Percentiles rank a stretch among this genome's conserved stretches.
These are phyloP conservation scores for Euptelea pleiosperma DNA, from an alignment of 164 flowering plant species.

Conservation along the genomic window DNA sequence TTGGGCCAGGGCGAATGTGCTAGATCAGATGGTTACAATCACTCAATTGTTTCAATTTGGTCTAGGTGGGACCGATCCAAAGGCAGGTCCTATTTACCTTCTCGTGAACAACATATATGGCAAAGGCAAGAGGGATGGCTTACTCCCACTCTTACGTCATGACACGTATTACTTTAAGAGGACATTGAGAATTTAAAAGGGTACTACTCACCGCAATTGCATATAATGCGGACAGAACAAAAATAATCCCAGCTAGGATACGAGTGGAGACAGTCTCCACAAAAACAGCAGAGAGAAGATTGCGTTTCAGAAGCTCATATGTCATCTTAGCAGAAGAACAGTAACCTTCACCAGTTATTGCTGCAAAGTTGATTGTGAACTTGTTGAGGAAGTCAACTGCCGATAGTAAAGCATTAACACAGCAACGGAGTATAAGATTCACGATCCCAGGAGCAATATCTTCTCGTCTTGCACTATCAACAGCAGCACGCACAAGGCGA, in stretches of 20 bases:
- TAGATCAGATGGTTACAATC: too few species aligned
- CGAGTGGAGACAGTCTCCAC: slow-evolving; percentile 83
- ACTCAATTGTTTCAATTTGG: background rate
- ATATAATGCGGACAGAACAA: slow-evolving; percentile 68
- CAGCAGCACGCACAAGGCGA: slow-evolving; percentile 65
- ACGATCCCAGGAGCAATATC: slow-evolving; percentile 50
- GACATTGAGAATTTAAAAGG: background rate
- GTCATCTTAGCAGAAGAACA: slow-evolving; percentile 82
- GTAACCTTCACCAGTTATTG: slow-evolving; percentile 79
- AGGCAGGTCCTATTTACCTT: background rate
- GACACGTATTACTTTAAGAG: background rate
- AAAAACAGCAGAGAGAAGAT: slow-evolving; percentile 76
- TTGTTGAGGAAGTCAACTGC: slow-evolving; percentile 76
- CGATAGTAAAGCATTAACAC: slow-evolving; percentile 52
- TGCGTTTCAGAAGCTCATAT: slow-evolving; percentile 73
- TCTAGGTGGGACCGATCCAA: background rate
- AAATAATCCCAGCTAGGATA: slow-evolving; percentile 53
- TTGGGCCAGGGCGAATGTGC: background rate
- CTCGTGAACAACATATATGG: background rate
- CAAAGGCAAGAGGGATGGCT: background rate
- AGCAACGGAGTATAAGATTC: slow-evolving; percentile 54
- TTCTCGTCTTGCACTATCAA: slow-evolving; percentile 66
- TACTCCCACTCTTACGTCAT: background rate
- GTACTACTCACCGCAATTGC: slow-evolving; percentile 51
- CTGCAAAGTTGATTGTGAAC: slow-evolving; percentile 82